Percentiles rank a stretch among this genome's conserved stretches.
phyloP scores from a whole-genome alignment of 192 early-diverging fungal species.

The Gryganskiella cystojenkinii region DNA sequence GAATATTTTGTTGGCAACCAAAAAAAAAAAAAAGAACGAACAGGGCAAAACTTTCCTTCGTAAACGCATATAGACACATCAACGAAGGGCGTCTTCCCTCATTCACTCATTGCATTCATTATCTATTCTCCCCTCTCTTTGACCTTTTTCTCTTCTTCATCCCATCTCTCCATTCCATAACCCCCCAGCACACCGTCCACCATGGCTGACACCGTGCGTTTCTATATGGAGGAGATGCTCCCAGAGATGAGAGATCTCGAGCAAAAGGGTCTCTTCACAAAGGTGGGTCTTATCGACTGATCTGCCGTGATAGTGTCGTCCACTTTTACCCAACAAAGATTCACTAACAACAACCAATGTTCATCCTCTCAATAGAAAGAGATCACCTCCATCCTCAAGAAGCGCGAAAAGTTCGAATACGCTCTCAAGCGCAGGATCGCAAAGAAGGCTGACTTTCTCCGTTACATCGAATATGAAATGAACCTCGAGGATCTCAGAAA shows the following conservation, averaged over 20 bases:
- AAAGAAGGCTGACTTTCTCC: conserved; percentile 82
- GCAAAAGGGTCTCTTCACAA: conserved; percentile 80
- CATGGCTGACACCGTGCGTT: conserved; percentile 93
- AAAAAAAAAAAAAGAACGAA: conserved; percentile 19
- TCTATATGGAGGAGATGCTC: conserved; percentile 93
- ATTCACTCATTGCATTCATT: neutral
- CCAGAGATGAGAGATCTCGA: conserved; percentile 93
- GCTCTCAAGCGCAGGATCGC: conserved; percentile 81
- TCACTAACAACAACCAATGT: neutral
- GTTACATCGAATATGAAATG: conserved; percentile 96
- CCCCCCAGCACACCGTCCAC: conserved; percentile 11
- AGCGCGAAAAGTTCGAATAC: conserved; percentile 91
- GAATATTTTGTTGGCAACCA: too few species aligned
- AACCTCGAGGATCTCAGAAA: conserved; percentile 87
- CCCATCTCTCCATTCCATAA: neutral
- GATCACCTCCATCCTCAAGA: conserved; percentile 88
- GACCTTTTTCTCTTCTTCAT: neutral
- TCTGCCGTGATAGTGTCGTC: neutral
- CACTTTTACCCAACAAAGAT: neutral
- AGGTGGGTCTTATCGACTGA: conserved; percentile 58
- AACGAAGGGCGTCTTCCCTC: neutral
- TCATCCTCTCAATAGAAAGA: conserved; percentile 64
- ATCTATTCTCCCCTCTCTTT: neutral
- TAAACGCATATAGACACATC: neutral
- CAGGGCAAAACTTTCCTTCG: neutral